Conservation (phyloP, 2,329 filamentous ascomycete species). For the Colletotrichum godetiae region DNA sequence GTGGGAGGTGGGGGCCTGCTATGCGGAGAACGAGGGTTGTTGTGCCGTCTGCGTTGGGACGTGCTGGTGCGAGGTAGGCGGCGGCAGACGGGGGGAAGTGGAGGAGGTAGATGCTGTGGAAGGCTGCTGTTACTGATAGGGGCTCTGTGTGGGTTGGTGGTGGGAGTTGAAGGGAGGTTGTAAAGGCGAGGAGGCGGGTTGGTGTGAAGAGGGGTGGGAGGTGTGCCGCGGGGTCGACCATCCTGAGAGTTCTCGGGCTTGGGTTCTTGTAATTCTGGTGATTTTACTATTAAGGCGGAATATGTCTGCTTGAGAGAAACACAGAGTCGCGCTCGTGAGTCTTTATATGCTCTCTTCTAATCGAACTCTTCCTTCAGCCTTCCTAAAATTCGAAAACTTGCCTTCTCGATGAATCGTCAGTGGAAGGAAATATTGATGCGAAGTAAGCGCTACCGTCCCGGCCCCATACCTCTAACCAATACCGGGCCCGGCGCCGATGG, state of each 20-base stretch:
- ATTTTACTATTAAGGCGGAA: no score
- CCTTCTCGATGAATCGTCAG: neutral
- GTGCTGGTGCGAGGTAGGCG: neutral
- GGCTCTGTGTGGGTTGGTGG: slow-evolving; percentile 30
- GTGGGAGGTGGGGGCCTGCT: slow-evolving; percentile 48
- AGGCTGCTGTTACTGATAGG: slow-evolving; percentile 38
- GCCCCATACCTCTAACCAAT: neutral
- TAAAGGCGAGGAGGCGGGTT: slow-evolving; percentile 30
- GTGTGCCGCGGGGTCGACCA: neutral
- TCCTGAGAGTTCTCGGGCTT: neutral
- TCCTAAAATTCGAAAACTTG: neutral
- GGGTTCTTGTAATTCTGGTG: neutral
- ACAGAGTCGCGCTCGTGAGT: neutral
- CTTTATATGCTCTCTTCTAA: neutral
- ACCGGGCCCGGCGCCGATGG: neutral
- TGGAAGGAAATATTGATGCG: neutral
- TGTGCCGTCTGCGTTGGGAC: slow-evolving; percentile 9
- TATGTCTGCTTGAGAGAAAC: neutral
- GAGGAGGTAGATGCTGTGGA: slow-evolving; percentile 43
- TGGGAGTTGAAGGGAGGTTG: slow-evolving; percentile 36
- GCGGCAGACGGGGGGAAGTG: slow-evolving; percentile 26
- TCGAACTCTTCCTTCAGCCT: neutral
- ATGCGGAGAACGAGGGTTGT: slow-evolving; percentile 45
- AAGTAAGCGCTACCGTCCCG: neutral
- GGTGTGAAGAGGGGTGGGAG: slow-evolving; percentile 10